Evolutionary conservation across 2,329 filamentous ascomycete species (phyloP).

Genomic region (Colletotrichum sp.): DNA sequence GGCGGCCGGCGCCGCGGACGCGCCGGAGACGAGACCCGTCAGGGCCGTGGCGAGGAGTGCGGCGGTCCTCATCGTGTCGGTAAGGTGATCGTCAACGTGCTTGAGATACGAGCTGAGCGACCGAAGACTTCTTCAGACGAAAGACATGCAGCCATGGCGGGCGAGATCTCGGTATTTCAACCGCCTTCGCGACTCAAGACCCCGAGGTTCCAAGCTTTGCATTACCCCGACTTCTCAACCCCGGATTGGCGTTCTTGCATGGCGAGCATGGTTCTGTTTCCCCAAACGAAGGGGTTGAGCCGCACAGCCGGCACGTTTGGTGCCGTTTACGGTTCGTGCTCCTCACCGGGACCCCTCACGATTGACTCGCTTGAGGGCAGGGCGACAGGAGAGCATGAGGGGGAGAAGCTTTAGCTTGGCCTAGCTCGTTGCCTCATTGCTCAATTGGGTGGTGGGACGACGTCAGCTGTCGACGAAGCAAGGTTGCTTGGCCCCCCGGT

Average conservation of each 20-base stretch:
- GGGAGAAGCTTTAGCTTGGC: not conserved
- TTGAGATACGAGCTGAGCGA: not conserved
- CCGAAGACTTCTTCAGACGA: not conserved
- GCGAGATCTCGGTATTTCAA: not conserved
- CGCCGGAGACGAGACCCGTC: not conserved
- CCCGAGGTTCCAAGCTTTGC: not conserved
- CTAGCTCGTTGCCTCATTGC: not conserved
- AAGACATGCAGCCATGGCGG: not conserved
- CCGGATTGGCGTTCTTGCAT: not conserved
- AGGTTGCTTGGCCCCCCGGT: not conserved
- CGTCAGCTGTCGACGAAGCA: constrained; percentile 3
- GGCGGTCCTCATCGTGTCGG: not conserved
- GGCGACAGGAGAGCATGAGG: not conserved
- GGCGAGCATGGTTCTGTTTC: not conserved
- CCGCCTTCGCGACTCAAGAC: not conserved
- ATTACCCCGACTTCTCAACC: not conserved
- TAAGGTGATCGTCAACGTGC: not conserved
- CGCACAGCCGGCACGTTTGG: not conserved
- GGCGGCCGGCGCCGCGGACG: not conserved
- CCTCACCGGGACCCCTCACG: not conserved
- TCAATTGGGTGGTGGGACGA: not conserved
- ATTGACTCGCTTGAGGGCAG: not conserved
- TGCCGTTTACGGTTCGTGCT: not conserved
- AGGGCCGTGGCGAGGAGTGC: not conserved
- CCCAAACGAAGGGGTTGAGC: not conserved